Evolutionary conservation across 2,329 filamentous ascomycete species (phyloP).

Genomic region (Hirsutella rhossiliensis): DNA sequence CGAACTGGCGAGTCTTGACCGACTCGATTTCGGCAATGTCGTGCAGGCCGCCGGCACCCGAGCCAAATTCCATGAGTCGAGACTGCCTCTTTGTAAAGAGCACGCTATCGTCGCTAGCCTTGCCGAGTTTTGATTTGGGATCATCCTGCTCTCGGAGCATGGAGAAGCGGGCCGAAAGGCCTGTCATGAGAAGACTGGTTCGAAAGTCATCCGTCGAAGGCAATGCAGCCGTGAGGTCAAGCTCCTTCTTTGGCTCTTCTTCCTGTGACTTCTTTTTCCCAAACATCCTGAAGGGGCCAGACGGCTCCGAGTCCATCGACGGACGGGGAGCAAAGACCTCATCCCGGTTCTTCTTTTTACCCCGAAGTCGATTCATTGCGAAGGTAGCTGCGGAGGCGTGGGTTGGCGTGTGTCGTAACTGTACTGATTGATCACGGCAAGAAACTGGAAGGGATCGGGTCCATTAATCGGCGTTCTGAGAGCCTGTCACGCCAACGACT

Average conservation of each 20-base stretch:
- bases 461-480: neutral
- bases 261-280: constrained; percentile 42
- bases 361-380: constrained; percentile 62
- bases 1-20: constrained; percentile 48
- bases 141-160: constrained; percentile 95
- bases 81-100: constrained; percentile 73
- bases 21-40: constrained; percentile 92
- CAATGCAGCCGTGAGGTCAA: constrained; percentile 64
- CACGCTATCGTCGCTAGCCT: constrained; percentile 92
- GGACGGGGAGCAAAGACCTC: constrained; percentile 31
- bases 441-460: neutral
- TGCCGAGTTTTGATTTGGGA: constrained; percentile 76
- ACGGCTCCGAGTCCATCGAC: constrained; percentile 43
- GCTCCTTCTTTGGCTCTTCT: constrained; percentile 47
- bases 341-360: constrained; percentile 58
- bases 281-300: constrained; percentile 41
- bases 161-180: constrained; percentile 87
- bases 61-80: constrained; percentile 59
- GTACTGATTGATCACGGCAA: neutral
- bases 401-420: neutral
- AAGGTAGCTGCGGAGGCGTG: neutral
- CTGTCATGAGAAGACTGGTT: constrained; percentile 91
- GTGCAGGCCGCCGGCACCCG: constrained; percentile 42
- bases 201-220: constrained; percentile 83
- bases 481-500: neutral